These are phyloP conservation scores for Volvox reticuliferus DNA, from an alignment of 139 green algal species.

Conservation along the genomic window DNA sequence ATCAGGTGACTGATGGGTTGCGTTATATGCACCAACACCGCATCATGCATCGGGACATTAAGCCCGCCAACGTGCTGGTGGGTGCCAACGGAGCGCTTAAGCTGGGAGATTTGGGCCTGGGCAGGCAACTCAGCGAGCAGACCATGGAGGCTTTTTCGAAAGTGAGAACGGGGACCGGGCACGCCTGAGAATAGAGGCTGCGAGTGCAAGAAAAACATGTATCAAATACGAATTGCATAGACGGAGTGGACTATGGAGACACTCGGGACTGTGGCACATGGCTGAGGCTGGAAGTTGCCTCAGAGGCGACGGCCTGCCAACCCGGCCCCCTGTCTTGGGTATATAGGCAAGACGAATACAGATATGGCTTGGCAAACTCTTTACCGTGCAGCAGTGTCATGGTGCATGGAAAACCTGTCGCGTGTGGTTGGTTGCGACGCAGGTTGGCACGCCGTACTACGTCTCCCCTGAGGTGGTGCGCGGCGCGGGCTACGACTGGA, in stretches of 20 bases:
- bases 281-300: too few relatives aligned
- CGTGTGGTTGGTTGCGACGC: background rate
- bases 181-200: background rate
- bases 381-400: too few relatives aligned
- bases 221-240: too few relatives aligned
- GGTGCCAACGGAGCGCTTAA: constrained; percentile 72
- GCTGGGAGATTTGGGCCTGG: constrained; percentile 71
- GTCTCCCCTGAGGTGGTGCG: constrained; percentile 71
- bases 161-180: constrained; percentile 9
- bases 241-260: too few relatives aligned
- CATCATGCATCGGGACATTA: constrained; percentile 80
- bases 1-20: constrained; percentile 67
- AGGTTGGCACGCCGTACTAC: constrained; percentile 77
- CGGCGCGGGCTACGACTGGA: constrained; percentile 73
- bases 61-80: constrained; percentile 61
- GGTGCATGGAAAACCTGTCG: too few relatives aligned
- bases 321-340: too few relatives aligned
- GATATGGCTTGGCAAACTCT: too few relatives aligned
- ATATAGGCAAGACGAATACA: too few relatives aligned
- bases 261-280: too few relatives aligned
- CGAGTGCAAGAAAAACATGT: too few relatives aligned
- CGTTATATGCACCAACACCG: constrained; percentile 71
- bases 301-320: too few relatives aligned
- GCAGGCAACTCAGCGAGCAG: constrained; percentile 66
- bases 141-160: constrained; percentile 70